phyloP scores from a whole-genome alignment of 2,329 filamentous ascomycete genomes.

The Lasiodiplodia hormozganensis region DNA sequence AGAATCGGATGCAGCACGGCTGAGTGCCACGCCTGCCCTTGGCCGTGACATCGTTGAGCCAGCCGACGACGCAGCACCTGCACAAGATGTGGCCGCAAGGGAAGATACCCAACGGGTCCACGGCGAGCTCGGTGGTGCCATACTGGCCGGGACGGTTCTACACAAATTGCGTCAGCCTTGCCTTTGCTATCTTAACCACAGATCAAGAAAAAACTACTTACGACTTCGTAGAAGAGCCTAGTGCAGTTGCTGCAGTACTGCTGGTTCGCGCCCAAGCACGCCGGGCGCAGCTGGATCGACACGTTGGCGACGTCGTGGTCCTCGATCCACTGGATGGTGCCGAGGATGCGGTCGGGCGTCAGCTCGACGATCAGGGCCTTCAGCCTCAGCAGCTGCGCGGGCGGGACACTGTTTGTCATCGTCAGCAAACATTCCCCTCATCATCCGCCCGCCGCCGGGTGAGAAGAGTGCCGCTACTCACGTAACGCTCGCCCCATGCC shows the following conservation, averaged over 20 bases:
- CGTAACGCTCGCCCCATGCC: background rate
- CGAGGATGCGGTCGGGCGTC: background rate
- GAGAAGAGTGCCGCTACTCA: too few species aligned
- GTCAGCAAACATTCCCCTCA: background rate
- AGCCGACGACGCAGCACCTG: background rate
- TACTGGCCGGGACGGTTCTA: background rate
- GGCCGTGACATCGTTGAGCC: background rate
- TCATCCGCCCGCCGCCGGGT: background rate
- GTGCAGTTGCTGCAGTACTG: background rate
- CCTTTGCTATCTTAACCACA: background rate
- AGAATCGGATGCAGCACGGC: conserved; percentile 1
- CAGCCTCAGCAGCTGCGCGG: background rate
- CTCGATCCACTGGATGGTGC: conserved; percentile 10
- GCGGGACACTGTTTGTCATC: background rate
- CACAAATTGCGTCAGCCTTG: background rate
- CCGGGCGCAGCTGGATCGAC: background rate
- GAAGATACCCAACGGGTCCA: background rate
- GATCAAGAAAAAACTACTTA: background rate
- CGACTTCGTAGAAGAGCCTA: background rate
- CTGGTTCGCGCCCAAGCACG: background rate
- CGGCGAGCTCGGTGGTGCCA: too few species aligned
- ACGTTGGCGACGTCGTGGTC: background rate
- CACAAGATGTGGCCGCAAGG: background rate
- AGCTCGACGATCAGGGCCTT: background rate
- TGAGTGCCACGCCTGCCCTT: background rate